Conservation (phyloP, 1,284 basidiomycete genomes). For the Rhodotorula sp. region DNA sequence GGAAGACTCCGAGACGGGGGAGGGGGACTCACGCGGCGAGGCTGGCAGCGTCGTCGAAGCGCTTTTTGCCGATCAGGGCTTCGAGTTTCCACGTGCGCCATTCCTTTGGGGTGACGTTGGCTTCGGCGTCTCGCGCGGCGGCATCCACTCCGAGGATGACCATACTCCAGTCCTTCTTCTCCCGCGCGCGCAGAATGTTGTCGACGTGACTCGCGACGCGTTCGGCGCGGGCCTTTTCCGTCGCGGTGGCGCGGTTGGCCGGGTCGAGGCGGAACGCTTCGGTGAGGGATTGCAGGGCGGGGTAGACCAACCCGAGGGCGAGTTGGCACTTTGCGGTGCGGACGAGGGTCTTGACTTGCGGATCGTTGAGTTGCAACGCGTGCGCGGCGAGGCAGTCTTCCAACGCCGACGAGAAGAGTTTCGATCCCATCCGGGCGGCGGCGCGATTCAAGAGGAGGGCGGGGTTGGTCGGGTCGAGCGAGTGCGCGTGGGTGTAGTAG, state of each 20-base stretch:
- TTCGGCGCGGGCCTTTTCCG: conserved; percentile 60
- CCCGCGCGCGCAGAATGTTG: conserved; percentile 63
- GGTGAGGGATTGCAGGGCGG: conserved; percentile 54
- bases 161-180: conserved; percentile 55
- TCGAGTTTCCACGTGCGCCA: conserved; percentile 79
- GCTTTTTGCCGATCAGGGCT: conserved; percentile 67
- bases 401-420: conserved; percentile 69
- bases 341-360: conserved; percentile 66
- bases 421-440: conserved; percentile 77
- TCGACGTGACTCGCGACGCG: conserved; percentile 69
- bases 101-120: conserved; percentile 59
- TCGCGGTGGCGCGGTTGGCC: conserved; percentile 64
- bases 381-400: conserved; percentile 75
- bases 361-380: conserved; percentile 56
- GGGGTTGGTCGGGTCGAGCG: conserved; percentile 66
- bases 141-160: conserved; percentile 49
- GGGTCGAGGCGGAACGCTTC: conserved; percentile 49
- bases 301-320: conserved; percentile 65
- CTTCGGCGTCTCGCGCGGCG: conserved; percentile 64
- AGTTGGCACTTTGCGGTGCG: conserved; percentile 77
- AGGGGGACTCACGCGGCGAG: conserved; percentile 64
- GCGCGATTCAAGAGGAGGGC: conserved; percentile 81
- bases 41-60: conserved; percentile 67
- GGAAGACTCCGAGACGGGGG: conserved; percentile 27
- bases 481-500: conserved; percentile 74